phyloP scores from a whole-genome alignment of 2,329 filamentous ascomycete species.

The Chrysosporium keratinophilum region DNA sequence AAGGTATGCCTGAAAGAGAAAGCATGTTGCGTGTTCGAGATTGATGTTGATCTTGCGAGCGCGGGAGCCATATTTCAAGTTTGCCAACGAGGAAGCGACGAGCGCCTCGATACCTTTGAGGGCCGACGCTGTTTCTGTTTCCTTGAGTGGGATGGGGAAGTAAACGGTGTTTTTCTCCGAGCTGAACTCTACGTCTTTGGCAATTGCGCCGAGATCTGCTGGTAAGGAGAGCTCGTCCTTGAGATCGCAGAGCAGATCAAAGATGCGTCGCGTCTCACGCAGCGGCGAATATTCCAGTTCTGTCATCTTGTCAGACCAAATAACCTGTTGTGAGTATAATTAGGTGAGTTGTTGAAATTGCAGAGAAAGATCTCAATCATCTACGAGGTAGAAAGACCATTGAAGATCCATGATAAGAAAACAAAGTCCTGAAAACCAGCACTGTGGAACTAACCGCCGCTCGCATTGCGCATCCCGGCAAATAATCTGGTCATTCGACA shows the following conservation, averaged over 20 bases:
- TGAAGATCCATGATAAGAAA: background rate
- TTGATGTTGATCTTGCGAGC: slow-evolving; percentile 29
- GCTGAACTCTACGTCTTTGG: slow-evolving; percentile 29
- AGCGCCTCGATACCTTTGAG: slow-evolving; percentile 52
- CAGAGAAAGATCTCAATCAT: background rate
- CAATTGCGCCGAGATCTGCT: slow-evolving; percentile 23
- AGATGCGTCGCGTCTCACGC: slow-evolving; percentile 30
- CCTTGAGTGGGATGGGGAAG: slow-evolving; percentile 41
- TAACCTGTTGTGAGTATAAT: background rate
- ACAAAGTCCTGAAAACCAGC: background rate
- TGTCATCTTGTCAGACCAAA: background rate
- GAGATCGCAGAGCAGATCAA: slow-evolving; percentile 28
- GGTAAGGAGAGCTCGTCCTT: slow-evolving; percentile 28
- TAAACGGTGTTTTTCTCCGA: slow-evolving; percentile 31
- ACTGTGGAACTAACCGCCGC: background rate
- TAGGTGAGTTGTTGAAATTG: background rate
- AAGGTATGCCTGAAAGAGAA: slow-evolving; percentile 35
- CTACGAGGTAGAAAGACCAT: background rate
- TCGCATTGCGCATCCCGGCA: background rate
- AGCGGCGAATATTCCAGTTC: slow-evolving; percentile 4
- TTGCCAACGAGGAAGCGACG: slow-evolving; percentile 50
- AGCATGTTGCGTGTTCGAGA: slow-evolving; percentile 32
- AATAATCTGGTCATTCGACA: background rate
- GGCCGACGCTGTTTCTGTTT: slow-evolving; percentile 44
- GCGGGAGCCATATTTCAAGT: slow-evolving; percentile 41